Base-by-base conservation (phyloP, 1,284 basidiomycete species). In the Mycosarcoma mackinlayi region DNA sequence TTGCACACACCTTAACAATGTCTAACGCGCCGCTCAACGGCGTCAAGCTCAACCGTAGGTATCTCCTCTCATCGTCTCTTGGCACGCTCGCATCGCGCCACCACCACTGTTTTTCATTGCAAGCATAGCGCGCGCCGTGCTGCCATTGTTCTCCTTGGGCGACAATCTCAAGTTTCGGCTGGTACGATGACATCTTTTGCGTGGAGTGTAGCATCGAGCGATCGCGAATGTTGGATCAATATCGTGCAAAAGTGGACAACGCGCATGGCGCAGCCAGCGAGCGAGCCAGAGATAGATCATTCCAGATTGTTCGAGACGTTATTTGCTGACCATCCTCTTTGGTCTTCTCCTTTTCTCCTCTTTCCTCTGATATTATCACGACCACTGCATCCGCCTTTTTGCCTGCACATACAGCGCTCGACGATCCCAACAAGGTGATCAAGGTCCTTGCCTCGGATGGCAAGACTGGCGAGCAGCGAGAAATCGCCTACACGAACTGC, bases 371-470 rank as follows among this genome's bases (percentile, higher is more conserved):
- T 16, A n/a, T 18, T 9, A n/a, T 10, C 21, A 27, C 41, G 25
- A 8, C 14, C 16, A 28, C 14, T 18, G 8, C n/a, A 10, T 2
- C 11, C 11, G 16, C 21, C 7, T 19, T 21, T 21, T 13, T 38
- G n/a, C 19, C 19, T 21, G 8, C 37, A 8, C 8, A 21, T 21
- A 38, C 54, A 69, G 60, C 65, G 40, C 66, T 81, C 69, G 94
- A 98, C 85, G 95, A 98, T 86, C 94, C 95, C 24, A 89, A 91
- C 85, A 93, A 93, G 85, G 87, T 97, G 78, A 90, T 96, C 85
- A 93, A 92, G 84, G 95, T 98, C 77, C 87, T 92, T 79, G 95
- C 95, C 68, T 92, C 91, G 69, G 92, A 96, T 81, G 95, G 96
- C 85, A 96, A 94, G 88, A 87, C 91, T 4, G 94, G 92, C 77